These are phyloP conservation scores for Smithsoniella earleae DNA, from an alignment of 163 green algal genomes.

Conservation along the genomic window DNA sequence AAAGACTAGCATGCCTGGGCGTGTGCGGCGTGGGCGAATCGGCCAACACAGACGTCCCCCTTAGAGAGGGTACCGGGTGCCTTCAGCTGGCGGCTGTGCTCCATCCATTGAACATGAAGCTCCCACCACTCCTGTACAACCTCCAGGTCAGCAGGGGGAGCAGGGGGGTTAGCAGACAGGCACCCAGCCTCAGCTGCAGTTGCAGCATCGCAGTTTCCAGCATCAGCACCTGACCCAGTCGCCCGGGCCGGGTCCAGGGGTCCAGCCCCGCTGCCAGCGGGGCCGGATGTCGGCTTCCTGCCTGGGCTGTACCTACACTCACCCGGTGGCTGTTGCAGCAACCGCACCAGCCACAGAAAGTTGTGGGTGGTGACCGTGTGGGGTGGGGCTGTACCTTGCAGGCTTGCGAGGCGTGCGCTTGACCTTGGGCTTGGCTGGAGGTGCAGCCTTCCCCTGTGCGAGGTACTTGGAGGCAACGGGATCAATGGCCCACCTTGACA, in stretches of 20 bases:
- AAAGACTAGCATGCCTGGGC: neutral
- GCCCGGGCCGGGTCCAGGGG: too few relatives aligned
- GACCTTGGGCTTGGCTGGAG: too few relatives aligned
- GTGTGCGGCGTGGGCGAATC: neutral
- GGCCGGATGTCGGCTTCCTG: too few relatives aligned
- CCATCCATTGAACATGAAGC: neutral
- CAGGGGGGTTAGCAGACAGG: neutral
- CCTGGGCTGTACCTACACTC: neutral
- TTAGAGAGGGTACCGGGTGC: neutral
- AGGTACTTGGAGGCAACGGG: neutral
- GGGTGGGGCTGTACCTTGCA: neutral
- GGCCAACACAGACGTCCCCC: neutral
- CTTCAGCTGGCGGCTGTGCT: neutral
- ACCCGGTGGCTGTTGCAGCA: neutral
- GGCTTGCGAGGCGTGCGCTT: neutral
- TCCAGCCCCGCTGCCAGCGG: too few relatives aligned
- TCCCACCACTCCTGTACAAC: neutral
- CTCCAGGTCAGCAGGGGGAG: neutral
- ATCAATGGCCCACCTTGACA: neutral
- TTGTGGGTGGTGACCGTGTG: neutral
- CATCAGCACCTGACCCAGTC: too few relatives aligned
- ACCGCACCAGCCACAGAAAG: neutral
- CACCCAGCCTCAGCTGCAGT: neutral
- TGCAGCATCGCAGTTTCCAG: neutral
- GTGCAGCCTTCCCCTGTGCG: neutral